phyloP scores from a whole-genome alignment of 1,284 basidiomycete genomes.

The Porodaedalea pini region DNA sequence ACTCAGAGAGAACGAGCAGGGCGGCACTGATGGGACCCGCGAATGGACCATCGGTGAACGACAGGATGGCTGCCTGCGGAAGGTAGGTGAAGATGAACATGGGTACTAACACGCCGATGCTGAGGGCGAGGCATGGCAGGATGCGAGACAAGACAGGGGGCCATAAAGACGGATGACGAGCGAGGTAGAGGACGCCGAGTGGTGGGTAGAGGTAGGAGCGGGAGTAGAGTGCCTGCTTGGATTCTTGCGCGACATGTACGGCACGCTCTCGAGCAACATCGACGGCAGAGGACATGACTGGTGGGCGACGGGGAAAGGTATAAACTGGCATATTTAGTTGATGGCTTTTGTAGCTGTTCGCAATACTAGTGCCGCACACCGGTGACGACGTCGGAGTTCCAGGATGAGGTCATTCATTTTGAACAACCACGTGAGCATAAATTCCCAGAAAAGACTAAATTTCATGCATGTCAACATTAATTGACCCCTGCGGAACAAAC shows the following conservation, averaged over 20 bases:
- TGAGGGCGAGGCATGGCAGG: slow-evolving; percentile 20
- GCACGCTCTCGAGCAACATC: slow-evolving; percentile 13
- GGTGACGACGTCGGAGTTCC: not conserved
- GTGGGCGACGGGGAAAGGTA: no score
- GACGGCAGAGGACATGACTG: slow-evolving; percentile 11
- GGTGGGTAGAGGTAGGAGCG: slow-evolving; percentile 23
- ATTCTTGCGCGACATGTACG: slow-evolving; percentile 5
- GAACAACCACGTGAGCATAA: not conserved
- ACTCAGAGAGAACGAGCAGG: slow-evolving; percentile 35
- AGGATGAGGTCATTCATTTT: not conserved
- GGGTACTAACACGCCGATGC: slow-evolving; percentile 28
- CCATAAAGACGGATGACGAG: slow-evolving; percentile 20
- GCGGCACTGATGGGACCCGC: slow-evolving; percentile 33
- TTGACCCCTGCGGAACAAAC: no score
- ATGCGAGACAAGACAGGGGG: slow-evolving; percentile 21
- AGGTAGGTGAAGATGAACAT: slow-evolving; percentile 47
- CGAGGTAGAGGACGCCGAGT: slow-evolving; percentile 22
- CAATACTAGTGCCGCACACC: not conserved
- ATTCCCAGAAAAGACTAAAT: no score
- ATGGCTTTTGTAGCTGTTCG: not conserved
- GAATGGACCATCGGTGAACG: slow-evolving; percentile 44
- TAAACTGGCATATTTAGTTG: no score
- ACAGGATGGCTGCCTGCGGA: slow-evolving; percentile 45
- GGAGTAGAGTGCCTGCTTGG: slow-evolving; percentile 16
- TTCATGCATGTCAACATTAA: no score